A percentile compares a stretch with the other conserved stretches of the same genome.
Conservation (phyloP, 1,139 yeast species). For the Candida frijolesensis region DNA sequence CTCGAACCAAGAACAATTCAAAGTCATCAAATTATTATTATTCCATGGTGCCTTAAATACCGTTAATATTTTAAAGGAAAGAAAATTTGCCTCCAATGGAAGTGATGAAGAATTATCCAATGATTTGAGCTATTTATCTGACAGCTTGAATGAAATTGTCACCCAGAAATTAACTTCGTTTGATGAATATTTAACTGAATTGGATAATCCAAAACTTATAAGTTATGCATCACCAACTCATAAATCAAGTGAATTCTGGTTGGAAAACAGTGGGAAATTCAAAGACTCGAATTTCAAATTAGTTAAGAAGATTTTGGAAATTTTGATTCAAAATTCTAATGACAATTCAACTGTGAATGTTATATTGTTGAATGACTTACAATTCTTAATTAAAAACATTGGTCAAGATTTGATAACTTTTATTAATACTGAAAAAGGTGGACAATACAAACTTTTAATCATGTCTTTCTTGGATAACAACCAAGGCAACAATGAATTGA, state of each 20-base stretch:
- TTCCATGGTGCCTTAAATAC: constrained; percentile 76
- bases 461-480: constrained; percentile 79
- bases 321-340: constrained; percentile 29
- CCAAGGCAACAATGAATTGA: constrained; percentile 78
- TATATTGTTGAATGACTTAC: constrained; percentile 58
- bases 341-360: constrained; percentile 32
- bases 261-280: constrained; percentile 75
- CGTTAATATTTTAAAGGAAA: constrained; percentile 68
- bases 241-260: constrained; percentile 85
- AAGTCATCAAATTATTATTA: constrained; percentile 68
- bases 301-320: constrained; percentile 53
- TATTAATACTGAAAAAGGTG: constrained; percentile 61
- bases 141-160: constrained; percentile 68
- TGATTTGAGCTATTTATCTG: constrained; percentile 64
- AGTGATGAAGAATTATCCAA: constrained; percentile 82
- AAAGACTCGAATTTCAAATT: constrained; percentile 77
- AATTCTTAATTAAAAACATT: constrained; percentile 42
- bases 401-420: constrained; percentile 71
- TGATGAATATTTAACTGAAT: constrained; percentile 88
- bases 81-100: constrained; percentile 77
- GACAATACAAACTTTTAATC: constrained; percentile 64
- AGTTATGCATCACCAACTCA: constrained; percentile 93
- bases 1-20: constrained; percentile 37
- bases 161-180: constrained; percentile 78
- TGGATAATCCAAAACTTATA: constrained; percentile 73